Base-by-base conservation (phyloP, 768 basidiomycete species). In the Mrakia blollopis region DNA sequence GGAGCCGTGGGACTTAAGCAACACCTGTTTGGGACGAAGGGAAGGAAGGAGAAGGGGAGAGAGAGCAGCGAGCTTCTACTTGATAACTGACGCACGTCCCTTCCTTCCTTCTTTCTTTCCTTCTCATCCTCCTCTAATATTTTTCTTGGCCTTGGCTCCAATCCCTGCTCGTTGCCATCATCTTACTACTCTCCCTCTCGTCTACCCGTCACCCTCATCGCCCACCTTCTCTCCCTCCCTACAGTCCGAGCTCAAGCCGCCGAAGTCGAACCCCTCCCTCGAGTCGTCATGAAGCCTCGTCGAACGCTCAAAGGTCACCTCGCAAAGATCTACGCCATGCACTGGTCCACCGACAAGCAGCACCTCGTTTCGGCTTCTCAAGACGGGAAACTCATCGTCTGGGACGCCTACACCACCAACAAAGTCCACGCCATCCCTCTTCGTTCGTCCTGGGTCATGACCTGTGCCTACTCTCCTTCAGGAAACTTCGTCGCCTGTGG, bases 341-440 rank as follows among this genome's bases (percentile, higher is more conserved):
- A 99, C 85, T 99, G 97, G 97, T 92, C 96, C 47, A 90, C 92
- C 72, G 96, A 99, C 87, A 89, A 94, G 82, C 88, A 97, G 81
- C 96, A 99, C 86, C 89, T 99, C 78, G 96, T 99, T 50, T 98
- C 97, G 23, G 96, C 96, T n/a, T 98, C 96, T 3, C 96, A 99
- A 84, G 96, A 99, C 83, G 96, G 96, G 73, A 99, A 99, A 85
- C 89, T 99, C 77, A 98, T 99, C 83, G 96, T 99, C 73, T 99
- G 96, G 96, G 96, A 99, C 85, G 96, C 96, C 71, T 98, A 98
- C 85, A 98, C 96, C n/a, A 97, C 95, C 77, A 99, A 99, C 88
- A 99, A 99, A 87, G 96, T 99, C 78, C 97, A 99, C 83, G 96
- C 96, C 80, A 99, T 99, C 83, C 96, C 96, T 71, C 87, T 99